Conservation (phyloP, 768 basidiomycete genomes). For the Pleurotus ostreatus region DNA sequence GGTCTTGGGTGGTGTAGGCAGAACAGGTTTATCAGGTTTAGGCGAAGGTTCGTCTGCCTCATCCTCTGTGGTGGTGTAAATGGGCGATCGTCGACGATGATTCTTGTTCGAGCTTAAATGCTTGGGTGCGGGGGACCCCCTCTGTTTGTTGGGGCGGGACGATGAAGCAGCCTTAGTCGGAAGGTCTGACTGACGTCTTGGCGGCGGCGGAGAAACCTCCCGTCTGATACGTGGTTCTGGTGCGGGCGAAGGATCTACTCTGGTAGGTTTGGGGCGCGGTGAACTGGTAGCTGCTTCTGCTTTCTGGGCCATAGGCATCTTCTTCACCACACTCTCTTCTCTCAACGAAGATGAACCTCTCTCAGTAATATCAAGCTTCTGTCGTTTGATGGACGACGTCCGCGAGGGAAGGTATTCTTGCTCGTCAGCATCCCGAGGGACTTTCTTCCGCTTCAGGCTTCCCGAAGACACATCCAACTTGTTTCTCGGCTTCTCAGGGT, state of each 20-base stretch:
- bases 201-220: slow-evolving; percentile 1
- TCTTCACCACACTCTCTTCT: slow-evolving; percentile 9
- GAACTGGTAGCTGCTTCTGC: slow-evolving; percentile 15
- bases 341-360: slow-evolving; percentile 9
- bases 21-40: slow-evolving; percentile 11
- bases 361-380: slow-evolving; percentile 33
- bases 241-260: slow-evolving; percentile 33
- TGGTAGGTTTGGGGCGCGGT: slow-evolving; percentile 8
- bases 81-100: slow-evolving; percentile 49
- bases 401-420: slow-evolving; percentile 17
- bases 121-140: background rate
- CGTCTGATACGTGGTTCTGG: slow-evolving; percentile 14
- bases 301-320: slow-evolving; percentile 31
- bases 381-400: slow-evolving; percentile 31
- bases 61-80: slow-evolving; percentile 67
- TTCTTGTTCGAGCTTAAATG: slow-evolving; percentile 21
- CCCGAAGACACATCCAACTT: background rate
- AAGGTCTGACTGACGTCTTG: background rate
- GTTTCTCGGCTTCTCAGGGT: background rate
- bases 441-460: slow-evolving; percentile 38
- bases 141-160: background rate
- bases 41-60: slow-evolving; percentile 36
- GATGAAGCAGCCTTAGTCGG: background rate
- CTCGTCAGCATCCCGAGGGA: slow-evolving; percentile 25
- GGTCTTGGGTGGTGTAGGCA: slow-evolving; percentile 25